Evolutionary conservation across 345 rosid genomes (phyloP).

Genomic region (Pelargonium nanum): DNA sequence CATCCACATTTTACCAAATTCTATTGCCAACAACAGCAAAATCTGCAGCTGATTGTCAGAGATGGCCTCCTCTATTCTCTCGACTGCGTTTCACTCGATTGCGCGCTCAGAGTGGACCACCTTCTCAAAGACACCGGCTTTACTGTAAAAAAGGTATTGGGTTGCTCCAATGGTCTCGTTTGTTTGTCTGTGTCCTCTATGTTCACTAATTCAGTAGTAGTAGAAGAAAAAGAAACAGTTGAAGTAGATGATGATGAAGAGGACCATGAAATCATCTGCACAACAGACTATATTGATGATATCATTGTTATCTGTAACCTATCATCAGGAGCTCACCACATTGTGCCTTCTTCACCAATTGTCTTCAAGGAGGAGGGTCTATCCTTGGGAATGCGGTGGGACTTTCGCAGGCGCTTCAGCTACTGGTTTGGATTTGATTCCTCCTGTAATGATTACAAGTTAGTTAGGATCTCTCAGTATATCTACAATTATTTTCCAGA

Average conservation of each 20-base stretch:
- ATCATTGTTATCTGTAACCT: background rate
- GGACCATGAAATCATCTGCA: too few relatives aligned
- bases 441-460: background rate
- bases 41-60: background rate
- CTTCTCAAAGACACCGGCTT: background rate
- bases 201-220: too few relatives aligned
- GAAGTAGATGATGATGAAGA: background rate
- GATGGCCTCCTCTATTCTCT: background rate
- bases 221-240: too few relatives aligned
- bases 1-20: background rate
- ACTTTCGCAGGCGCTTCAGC: background rate
- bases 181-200: background rate
- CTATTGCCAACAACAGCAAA: background rate
- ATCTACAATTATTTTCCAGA: background rate
- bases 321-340: background rate
- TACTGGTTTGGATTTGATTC: background rate
- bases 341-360: background rate
- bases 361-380: background rate
- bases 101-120: background rate
- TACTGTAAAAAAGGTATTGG: background rate
- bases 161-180: background rate
- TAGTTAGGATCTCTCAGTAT: background rate
- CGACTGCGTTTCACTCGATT: background rate
- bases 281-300: background rate
- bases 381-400: too few relatives aligned